A percentile compares a stretch with the other conserved stretches of the same genome.
phyloP scores from a whole-genome alignment of 73 alveolate species.

The Diophrys appendiculata region DNA sequence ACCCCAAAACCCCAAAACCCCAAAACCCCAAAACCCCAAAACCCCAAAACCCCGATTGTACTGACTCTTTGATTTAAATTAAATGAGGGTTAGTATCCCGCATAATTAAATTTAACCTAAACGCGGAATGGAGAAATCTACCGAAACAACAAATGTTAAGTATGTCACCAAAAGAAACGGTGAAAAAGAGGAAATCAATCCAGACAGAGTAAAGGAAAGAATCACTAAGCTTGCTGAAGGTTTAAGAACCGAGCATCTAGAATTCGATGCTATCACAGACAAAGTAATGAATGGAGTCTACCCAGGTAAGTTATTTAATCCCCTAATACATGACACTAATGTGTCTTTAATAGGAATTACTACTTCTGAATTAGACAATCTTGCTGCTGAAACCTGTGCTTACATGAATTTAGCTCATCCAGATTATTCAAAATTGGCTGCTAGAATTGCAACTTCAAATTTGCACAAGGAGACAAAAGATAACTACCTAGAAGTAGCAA shows the following conservation, averaged over 20 bases:
- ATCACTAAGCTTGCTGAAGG: conserved; percentile 57
- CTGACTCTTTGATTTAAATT: too few relatives aligned
- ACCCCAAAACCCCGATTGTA: too few relatives aligned
- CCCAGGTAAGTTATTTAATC: conserved; percentile 25
- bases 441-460: conserved; percentile 91
- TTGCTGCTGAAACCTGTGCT: conserved; percentile 93
- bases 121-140: neutral
- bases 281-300: conserved; percentile 45
- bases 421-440: conserved; percentile 89
- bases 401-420: conserved; percentile 88
- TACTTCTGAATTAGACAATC: conserved; percentile 83
- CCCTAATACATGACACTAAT: conserved; percentile 33
- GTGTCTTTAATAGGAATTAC: conserved; percentile 73
- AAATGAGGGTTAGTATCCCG: neutral
- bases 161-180: conserved; percentile 82
- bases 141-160: neutral
- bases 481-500: conserved; percentile 66
- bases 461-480: conserved; percentile 89
- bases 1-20: too few relatives aligned
- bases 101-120: neutral
- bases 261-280: conserved; percentile 47
- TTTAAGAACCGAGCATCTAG: conserved; percentile 45
- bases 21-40: too few relatives aligned
- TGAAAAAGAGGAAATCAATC: conserved; percentile 37
- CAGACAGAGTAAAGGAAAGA: conserved; percentile 58